These are phyloP conservation scores for Aspergillus sergii DNA, from an alignment of 2,329 filamentous ascomycete species.

Conservation along the genomic window DNA sequence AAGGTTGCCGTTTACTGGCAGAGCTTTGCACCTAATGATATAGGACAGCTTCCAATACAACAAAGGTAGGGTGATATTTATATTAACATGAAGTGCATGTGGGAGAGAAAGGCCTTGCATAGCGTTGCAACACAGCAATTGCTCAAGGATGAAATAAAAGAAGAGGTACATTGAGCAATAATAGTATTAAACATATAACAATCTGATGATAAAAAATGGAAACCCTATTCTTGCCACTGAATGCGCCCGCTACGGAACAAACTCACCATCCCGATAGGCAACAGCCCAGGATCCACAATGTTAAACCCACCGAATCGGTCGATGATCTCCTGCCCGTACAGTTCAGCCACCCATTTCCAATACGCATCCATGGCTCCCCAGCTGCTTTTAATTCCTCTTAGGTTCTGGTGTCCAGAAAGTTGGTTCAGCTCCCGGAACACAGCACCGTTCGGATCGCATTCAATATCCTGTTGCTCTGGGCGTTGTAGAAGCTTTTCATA, in stretches of 20 bases:
- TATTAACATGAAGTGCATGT: no score
- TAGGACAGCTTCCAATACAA: no score
- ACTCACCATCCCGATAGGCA: constrained; percentile 19
- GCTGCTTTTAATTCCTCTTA: constrained; percentile 1
- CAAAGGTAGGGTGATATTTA: no score
- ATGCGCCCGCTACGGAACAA: constrained; percentile 17
- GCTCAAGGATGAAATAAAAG: no score
- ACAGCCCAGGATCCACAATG: constrained; percentile 15
- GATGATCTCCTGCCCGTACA: constrained; percentile 17
- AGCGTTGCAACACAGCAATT: no score
- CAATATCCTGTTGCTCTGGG: constrained; percentile 8
- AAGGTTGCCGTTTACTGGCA: no score
- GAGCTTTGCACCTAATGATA: no score
- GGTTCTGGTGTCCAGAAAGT: neutral
- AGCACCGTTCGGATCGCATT: constrained; percentile 1
- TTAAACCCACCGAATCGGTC: constrained; percentile 16
- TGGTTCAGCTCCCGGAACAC: neutral
- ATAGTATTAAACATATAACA: no score
- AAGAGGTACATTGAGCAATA: no score
- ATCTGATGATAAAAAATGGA: no score
- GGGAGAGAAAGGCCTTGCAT: no score
- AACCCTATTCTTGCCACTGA: neutral
- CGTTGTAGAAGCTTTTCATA: constrained; percentile 12
- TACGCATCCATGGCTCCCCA: constrained; percentile 12
- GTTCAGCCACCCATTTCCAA: constrained; percentile 16